Conservation (phyloP, 441 rosid genomes). For the Flueggea neowawraea region DNA sequence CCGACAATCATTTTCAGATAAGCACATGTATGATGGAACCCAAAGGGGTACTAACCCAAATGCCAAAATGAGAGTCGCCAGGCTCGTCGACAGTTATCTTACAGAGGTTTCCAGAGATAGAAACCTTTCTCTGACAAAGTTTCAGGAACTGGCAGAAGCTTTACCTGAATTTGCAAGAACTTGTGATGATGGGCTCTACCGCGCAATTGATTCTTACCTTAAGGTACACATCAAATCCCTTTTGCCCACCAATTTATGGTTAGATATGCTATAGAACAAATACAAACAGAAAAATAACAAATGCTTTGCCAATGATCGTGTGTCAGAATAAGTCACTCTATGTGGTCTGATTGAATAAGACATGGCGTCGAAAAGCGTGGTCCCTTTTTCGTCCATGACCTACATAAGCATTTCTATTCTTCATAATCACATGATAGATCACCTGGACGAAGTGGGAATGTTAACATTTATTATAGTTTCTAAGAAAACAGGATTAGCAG, state of each 20-base stretch:
- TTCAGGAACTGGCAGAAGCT: slow-evolving; percentile 92
- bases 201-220: slow-evolving; percentile 91
- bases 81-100: slow-evolving; percentile 91
- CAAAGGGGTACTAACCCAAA: slow-evolving; percentile 41
- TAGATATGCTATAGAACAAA: background rate
- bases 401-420: no score
- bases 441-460: no score
- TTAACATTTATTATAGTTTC: no score
- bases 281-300: background rate
- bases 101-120: slow-evolving; percentile 89
- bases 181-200: slow-evolving; percentile 88
- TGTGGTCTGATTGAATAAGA: no score
- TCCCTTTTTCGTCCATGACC: no score
- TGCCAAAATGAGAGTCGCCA: slow-evolving; percentile 90
- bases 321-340: no score
- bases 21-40: slow-evolving; percentile 48
- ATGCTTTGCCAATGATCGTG: no score
- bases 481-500: no score
- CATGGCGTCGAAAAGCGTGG: no score
- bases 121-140: slow-evolving; percentile 80
- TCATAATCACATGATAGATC: no score
- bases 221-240: slow-evolving; percentile 44
- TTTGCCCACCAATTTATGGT: background rate
- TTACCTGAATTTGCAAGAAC: slow-evolving; percentile 92
- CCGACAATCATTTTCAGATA: slow-evolving; percentile 49